A percentile compares a stretch with the other conserved stretches of the same genome.
These are phyloP conservation scores for Globisporangium alternatum DNA, from an alignment of 352 stramenopile species.

Conservation along the genomic window DNA sequence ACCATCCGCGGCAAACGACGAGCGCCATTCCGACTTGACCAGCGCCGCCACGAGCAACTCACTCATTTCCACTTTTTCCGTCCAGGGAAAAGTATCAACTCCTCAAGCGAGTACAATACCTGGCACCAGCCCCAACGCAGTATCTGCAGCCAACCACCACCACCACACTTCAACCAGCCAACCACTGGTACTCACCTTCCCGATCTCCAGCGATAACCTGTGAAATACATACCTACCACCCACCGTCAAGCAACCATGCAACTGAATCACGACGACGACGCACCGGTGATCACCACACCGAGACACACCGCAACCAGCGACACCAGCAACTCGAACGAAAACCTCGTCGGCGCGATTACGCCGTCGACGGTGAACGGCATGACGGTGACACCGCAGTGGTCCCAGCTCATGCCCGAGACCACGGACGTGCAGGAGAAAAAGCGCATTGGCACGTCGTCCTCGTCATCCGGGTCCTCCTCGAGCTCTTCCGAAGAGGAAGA, in stretches of 20 bases:
- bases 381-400: conserved; percentile 24
- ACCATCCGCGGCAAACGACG: conserved; percentile 2
- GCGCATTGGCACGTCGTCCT: conserved; percentile 21
- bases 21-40: not conserved
- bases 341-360: conserved; percentile 12
- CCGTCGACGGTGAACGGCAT: conserved; percentile 26
- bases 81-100: conserved; percentile 22
- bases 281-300: conserved; percentile 1
- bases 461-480: conserved; percentile 16
- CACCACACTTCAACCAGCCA: not conserved
- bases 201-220: not conserved
- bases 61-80: conserved; percentile 30
- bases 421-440: conserved; percentile 16
- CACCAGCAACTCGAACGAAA: conserved; percentile 12
- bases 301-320: not conserved
- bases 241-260: conserved; percentile 1
- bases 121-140: not conserved
- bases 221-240: not conserved
- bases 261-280: conserved; percentile 6
- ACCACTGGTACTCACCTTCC: conserved; percentile 5
- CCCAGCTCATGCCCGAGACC: conserved; percentile 27
- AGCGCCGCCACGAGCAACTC: conserved; percentile 5
- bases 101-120: conserved; percentile 10
- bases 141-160: not conserved
- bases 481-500: conserved; percentile 16